Conservation (phyloP, 768 basidiomycete genomes). For the Pleurotus salmoneostramineus region DNA sequence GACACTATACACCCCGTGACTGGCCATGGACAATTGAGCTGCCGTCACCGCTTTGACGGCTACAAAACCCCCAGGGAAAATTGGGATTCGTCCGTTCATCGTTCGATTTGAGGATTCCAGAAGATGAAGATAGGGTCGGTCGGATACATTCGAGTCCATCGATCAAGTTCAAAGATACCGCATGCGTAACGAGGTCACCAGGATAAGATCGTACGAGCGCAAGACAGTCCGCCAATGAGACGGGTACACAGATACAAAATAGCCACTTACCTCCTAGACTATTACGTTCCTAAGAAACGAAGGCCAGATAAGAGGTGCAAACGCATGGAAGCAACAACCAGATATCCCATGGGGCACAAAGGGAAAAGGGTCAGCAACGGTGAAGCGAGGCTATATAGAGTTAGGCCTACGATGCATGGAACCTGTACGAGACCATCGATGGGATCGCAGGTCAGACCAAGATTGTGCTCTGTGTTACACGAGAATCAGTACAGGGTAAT, state of each 20-base stretch:
- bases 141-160: neutral
- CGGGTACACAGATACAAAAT: neutral
- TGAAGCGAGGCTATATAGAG: neutral
- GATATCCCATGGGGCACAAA: neutral
- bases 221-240: neutral
- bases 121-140: too few relatives aligned
- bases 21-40: conserved; percentile 92
- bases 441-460: conserved; percentile 91
- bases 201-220: neutral
- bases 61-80: conserved; percentile 18
- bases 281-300: conserved; percentile 62
- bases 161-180: neutral
- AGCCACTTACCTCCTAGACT: conserved; percentile 67
- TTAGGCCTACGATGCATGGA: conserved; percentile 78
- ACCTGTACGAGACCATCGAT: conserved; percentile 93
- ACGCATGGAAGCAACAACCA: neutral
- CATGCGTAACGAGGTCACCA: neutral
- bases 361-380: neutral
- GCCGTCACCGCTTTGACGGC: conserved; percentile 93
- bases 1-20: conserved; percentile 82
- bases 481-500: neutral
- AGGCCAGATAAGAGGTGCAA: neutral
- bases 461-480: conserved; percentile 61
- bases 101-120: too few relatives aligned
- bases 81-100: too few relatives aligned